Evolutionary conservation across 768 basidiomycete genomes (phyloP).

Genomic region (Amanita fuliginea): DNA sequence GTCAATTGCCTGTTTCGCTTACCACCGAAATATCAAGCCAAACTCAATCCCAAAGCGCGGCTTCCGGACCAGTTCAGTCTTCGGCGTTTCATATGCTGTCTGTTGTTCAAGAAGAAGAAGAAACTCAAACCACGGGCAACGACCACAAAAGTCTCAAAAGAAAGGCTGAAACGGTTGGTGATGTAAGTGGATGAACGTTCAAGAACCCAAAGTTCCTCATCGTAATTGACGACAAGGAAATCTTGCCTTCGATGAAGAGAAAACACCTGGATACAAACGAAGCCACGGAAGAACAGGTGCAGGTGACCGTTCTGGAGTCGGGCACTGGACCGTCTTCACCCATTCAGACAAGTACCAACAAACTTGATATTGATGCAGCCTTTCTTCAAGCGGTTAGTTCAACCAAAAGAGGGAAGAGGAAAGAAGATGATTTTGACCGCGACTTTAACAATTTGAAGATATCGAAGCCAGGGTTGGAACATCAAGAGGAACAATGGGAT

Average conservation of each 20-base stretch:
- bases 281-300: not conserved
- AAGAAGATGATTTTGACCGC: conserved; percentile 62
- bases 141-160: conserved; percentile 9
- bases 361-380: conserved; percentile 53
- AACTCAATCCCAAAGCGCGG: conserved; percentile 26
- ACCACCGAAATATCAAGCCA: conserved; percentile 11
- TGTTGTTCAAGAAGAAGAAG: conserved; percentile 40
- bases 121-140: conserved; percentile 16
- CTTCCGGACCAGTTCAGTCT: conserved; percentile 11
- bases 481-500: conserved; percentile 42
- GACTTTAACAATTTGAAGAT: conserved; percentile 75
- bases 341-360: conserved; percentile 11
- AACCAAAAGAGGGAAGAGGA: conserved; percentile 55
- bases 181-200: not conserved
- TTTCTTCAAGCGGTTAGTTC: conserved; percentile 71
- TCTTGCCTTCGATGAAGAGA: not conserved
- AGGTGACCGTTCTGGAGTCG: not conserved
- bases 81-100: conserved; percentile 13
- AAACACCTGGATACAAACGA: not conserved
- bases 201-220: not conserved
- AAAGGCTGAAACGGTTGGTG: conserved; percentile 27
- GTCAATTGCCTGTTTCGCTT: not conserved
- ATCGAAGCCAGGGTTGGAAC: conserved; percentile 45
- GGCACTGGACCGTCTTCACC: not conserved
- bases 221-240: not conserved